These are phyloP conservation scores for Podaxis sp. DNA, from an alignment of 768 basidiomycete species.

Conservation along the genomic window DNA sequence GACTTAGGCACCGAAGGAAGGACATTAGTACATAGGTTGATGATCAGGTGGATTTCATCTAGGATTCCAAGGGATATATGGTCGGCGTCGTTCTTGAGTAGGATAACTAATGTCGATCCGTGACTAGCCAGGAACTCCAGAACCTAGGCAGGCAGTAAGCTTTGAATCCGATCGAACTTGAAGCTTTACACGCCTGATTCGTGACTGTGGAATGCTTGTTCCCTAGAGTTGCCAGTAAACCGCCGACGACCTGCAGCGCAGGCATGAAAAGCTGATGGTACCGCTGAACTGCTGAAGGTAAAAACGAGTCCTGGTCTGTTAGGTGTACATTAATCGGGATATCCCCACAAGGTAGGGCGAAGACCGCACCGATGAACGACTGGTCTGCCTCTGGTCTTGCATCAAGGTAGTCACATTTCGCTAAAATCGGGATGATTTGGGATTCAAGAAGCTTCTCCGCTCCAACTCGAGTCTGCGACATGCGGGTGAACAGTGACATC, in stretches of 20 bases:
- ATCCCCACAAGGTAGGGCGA: neutral
- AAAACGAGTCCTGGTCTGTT: constrained; percentile 78
- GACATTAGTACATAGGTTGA: constrained; percentile 65
- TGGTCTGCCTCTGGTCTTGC: constrained; percentile 81
- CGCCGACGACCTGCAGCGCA: constrained; percentile 75
- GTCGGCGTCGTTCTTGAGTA: constrained; percentile 72
- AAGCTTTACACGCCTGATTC: constrained; percentile 50
- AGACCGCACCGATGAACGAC: constrained; percentile 63
- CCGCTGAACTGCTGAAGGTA: constrained; percentile 81
- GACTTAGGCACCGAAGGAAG: constrained; percentile 69
- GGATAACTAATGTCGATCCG: constrained; percentile 75
- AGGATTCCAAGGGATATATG: constrained; percentile 60
- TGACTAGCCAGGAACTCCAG: constrained; percentile 80
- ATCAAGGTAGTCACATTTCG: constrained; percentile 85
- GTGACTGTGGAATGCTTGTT: constrained; percentile 60
- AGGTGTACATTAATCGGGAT: neutral
- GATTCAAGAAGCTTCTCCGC: constrained; percentile 82
- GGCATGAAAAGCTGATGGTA: constrained; percentile 92
- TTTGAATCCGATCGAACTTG: neutral
- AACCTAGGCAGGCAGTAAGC: constrained; percentile 38
- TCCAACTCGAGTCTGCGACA: constrained; percentile 78
- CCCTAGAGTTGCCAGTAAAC: constrained; percentile 75
- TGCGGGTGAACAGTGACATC: constrained; percentile 82
- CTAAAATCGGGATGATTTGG: constrained; percentile 66
- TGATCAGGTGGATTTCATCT: constrained; percentile 76